A percentile compares a stretch with the other conserved stretches of the same genome.
Evolutionary conservation across 2,329 filamentous ascomycete genomes (phyloP).

Genomic region (Alternaria brassicicola): DNA sequence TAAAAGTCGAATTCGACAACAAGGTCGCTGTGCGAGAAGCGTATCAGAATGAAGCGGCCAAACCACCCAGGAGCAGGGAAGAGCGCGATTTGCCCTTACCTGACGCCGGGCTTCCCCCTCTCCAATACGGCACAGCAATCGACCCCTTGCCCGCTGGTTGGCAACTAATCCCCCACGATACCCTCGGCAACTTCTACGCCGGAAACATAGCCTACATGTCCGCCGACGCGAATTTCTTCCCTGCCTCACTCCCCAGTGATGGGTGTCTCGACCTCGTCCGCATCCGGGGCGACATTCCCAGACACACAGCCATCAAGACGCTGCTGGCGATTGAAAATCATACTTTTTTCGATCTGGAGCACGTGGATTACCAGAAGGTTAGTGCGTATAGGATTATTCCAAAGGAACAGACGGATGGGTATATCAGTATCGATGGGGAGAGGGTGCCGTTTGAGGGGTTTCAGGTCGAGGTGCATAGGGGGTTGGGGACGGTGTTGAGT

Average conservation of each 20-base stretch:
- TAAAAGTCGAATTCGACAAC: constrained; percentile 80
- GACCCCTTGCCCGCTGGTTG: constrained; percentile 80
- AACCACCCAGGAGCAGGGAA: constrained; percentile 29
- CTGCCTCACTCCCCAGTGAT: constrained; percentile 79
- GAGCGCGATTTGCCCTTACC: constrained; percentile 30
- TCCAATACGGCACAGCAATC: constrained; percentile 80
- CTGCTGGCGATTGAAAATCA: constrained; percentile 74
- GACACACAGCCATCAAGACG: constrained; percentile 69
- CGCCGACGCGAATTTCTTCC: constrained; percentile 84
- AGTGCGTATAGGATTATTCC: constrained; percentile 86
- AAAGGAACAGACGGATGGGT: constrained; percentile 65
- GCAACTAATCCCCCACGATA: constrained; percentile 74
- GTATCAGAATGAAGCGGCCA: constrained; percentile 58
- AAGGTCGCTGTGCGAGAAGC: constrained; percentile 76
- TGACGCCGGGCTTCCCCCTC: constrained; percentile 64
- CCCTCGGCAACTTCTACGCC: constrained; percentile 88
- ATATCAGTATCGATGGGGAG: constrained; percentile 95
- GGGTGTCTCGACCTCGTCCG: constrained; percentile 85
- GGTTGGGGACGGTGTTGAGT: constrained; percentile 83
- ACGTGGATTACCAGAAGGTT: constrained; percentile 83
- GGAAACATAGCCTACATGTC: constrained; percentile 97
- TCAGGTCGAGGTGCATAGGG: constrained; percentile 85
- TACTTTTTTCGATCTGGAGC: constrained; percentile 77
- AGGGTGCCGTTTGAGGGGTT: constrained; percentile 84
- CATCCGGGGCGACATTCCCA: constrained; percentile 75